phyloP scores from a whole-genome alignment of 1,139 yeast species.

The Suhomyces choctaworum region DNA sequence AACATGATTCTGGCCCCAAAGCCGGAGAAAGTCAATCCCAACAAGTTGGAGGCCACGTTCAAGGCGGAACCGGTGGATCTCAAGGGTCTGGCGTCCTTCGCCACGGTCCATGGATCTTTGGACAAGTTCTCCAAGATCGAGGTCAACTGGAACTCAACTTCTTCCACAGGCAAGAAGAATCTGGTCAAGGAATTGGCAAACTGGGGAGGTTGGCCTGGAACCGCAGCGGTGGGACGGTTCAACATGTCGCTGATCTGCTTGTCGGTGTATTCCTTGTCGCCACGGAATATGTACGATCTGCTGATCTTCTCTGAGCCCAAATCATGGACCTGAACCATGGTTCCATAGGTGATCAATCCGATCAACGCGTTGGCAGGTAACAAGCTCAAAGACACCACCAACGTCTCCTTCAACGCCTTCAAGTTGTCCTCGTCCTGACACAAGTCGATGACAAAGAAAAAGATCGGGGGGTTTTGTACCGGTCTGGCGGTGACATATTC shows the following conservation, averaged over 20 bases:
- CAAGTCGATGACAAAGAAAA: constrained; percentile 84
- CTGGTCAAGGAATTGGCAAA: constrained; percentile 57
- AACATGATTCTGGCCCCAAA: constrained; percentile 89
- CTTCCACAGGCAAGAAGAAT: constrained; percentile 82
- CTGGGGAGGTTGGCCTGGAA: constrained; percentile 26
- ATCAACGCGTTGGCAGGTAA: constrained; percentile 93
- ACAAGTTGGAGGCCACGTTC: constrained; percentile 76
- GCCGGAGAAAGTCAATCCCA: constrained; percentile 85
- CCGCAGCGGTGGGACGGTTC: constrained; percentile 47
- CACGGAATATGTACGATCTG: constrained; percentile 87
- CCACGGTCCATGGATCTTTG: constrained; percentile 91
- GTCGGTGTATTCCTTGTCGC: constrained; percentile 82
- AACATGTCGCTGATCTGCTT: constrained; percentile 78
- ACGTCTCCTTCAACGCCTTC: constrained; percentile 83
- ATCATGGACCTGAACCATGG: constrained; percentile 94
- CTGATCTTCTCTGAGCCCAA: constrained; percentile 75
- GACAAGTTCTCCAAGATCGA: constrained; percentile 76
- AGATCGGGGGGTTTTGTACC: constrained; percentile 89
- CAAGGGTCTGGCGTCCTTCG: constrained; percentile 82
- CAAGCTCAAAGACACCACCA: constrained; percentile 75
- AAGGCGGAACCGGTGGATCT: constrained; percentile 95
- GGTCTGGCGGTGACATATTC: constrained; percentile 91
- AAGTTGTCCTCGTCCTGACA: constrained; percentile 95
- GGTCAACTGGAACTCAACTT: constrained; percentile 84
- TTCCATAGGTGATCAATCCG: constrained; percentile 91